Percentiles rank a stretch among this genome's conserved stretches.
Conservation (phyloP, 225 moss, liverwort and hornwort species). For the Neckera pumila region DNA sequence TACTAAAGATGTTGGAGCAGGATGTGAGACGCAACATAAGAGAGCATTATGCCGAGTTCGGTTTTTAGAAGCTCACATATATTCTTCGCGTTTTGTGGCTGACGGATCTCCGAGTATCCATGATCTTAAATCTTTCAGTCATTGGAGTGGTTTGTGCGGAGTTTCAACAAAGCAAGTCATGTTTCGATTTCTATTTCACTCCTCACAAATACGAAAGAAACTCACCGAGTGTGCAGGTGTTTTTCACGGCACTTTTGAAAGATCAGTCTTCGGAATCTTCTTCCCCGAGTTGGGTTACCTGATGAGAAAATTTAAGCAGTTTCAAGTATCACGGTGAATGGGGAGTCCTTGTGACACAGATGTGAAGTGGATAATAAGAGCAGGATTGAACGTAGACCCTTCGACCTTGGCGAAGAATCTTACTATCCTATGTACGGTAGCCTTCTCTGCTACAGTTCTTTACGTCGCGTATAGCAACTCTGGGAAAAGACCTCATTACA, state of each 20-base stretch:
- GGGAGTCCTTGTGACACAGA: not conserved
- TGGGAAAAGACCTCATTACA: not conserved
- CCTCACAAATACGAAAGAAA: not conserved
- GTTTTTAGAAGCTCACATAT: not conserved
- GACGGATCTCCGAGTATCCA: not conserved
- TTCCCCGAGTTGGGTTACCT: not conserved
- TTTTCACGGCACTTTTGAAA: not conserved
- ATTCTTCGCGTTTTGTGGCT: not conserved
- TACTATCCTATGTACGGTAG: constrained; percentile 6
- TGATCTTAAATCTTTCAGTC: not conserved
- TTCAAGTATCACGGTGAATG: constrained; percentile 2
- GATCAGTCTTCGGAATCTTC: not conserved
- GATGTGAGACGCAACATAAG: not conserved
- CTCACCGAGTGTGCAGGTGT: not conserved
- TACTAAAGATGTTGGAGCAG: not conserved
- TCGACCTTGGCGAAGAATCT: constrained; percentile 19
- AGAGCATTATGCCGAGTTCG: not conserved
- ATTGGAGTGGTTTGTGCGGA: not conserved
- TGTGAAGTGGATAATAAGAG: constrained; percentile 9
- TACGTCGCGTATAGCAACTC: constrained; percentile 17
- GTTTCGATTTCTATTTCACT: not conserved
- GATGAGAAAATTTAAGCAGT: not conserved
- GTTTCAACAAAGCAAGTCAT: not conserved
- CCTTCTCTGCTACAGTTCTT: constrained; percentile 28
- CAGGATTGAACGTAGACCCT: constrained; percentile 5